phyloP scores from a whole-genome alignment of 495 filamentous ascomycete species.

The Aspergillus saccharolyticus region DNA sequence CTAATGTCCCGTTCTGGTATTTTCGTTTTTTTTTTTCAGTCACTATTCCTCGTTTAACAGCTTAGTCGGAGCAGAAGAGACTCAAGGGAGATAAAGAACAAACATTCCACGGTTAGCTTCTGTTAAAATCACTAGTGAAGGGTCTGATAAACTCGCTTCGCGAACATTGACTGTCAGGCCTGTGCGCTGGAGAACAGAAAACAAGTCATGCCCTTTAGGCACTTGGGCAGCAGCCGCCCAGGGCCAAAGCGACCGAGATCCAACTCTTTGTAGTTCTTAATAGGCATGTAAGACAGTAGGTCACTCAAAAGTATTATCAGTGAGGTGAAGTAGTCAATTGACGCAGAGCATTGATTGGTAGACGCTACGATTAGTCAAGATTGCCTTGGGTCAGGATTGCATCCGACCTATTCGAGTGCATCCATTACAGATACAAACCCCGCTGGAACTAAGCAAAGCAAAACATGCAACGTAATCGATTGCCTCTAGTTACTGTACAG shows the following conservation, averaged over 20 bases:
- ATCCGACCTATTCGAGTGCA: not conserved
- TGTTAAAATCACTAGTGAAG: not conserved
- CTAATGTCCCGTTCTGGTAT: constrained; percentile 5
- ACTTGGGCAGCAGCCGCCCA: constrained; percentile 2
- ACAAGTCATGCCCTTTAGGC: not conserved
- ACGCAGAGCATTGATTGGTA: not conserved
- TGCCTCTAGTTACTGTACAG: constrained; percentile 51
- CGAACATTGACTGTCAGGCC: not conserved
- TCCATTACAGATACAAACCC: not conserved
- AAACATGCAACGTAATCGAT: constrained; percentile 33
- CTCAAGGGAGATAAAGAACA: not conserved
- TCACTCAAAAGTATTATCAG: not conserved
- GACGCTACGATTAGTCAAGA: not conserved
- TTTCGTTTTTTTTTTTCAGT: not conserved
- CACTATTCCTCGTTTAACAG: not conserved
- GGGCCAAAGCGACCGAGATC: not conserved
- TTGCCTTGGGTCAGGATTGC: not conserved
- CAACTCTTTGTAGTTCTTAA: not conserved
- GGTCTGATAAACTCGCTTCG: not conserved
- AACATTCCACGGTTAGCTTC: not conserved
- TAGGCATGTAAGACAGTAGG: not conserved
- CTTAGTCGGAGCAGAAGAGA: not conserved
- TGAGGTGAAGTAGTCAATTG: not conserved
- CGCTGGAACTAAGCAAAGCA: constrained; percentile 18
- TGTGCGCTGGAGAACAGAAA: not conserved